These are phyloP conservation scores for Globisporangium ultimum DNA, from an alignment of 352 stramenopile species.

Conservation along the genomic window DNA sequence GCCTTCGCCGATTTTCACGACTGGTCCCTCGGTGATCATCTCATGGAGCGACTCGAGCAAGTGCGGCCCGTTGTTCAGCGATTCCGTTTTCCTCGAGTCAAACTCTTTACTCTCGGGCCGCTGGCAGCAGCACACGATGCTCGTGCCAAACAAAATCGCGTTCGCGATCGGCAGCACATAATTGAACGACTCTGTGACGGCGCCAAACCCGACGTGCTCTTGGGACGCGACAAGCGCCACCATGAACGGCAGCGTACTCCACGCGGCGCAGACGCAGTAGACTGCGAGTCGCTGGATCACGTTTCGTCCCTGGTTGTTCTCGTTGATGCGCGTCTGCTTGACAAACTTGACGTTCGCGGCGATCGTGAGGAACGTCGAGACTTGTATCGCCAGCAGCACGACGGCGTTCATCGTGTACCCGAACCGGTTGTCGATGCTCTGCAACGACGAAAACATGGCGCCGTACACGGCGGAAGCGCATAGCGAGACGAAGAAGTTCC, in stretches of 20 bases:
- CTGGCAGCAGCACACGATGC: constrained; percentile 37
- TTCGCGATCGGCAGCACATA: constrained; percentile 61
- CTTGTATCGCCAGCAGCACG: constrained; percentile 44
- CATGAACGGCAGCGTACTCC: constrained; percentile 53
- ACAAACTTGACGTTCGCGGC: constrained; percentile 48
- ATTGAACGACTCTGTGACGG: constrained; percentile 47
- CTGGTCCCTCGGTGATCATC: constrained; percentile 57
- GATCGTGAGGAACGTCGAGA: constrained; percentile 38
- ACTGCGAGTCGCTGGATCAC: constrained; percentile 50
- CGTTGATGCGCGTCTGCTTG: constrained; percentile 40
- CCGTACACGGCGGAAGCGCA: constrained; percentile 48
- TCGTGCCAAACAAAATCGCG: constrained; percentile 63
- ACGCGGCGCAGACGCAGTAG: constrained; percentile 47
- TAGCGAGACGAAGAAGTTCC: constrained; percentile 46
- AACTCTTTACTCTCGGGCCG: constrained; percentile 3
- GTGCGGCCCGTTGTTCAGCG: constrained; percentile 15
- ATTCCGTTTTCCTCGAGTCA: constrained; percentile 8
- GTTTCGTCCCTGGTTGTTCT: constrained; percentile 50
- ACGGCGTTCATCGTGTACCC: constrained; percentile 43
- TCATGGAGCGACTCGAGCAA: constrained; percentile 26
- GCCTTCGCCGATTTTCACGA: constrained; percentile 64
- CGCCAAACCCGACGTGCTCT: constrained; percentile 26
- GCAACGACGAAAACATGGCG: constrained; percentile 43
- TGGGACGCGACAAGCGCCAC: constrained; percentile 32
- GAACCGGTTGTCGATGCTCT: constrained; percentile 15